Conservation (phyloP, 495 filamentous ascomycete species). For the Aspergillus incahuasiensis region DNA sequence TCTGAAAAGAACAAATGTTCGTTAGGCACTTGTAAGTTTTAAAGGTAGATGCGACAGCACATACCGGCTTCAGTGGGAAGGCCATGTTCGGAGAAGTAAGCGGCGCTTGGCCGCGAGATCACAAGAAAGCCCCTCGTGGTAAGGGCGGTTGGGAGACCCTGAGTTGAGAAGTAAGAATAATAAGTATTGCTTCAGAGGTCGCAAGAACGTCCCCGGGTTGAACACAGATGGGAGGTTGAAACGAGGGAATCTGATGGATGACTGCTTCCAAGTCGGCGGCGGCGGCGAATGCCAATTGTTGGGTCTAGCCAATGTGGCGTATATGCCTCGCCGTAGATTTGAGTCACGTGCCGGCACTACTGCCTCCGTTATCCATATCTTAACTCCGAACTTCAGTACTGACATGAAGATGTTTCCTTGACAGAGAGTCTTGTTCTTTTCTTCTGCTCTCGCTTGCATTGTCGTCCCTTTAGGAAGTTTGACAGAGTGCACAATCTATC, state of each 20-base stretch:
- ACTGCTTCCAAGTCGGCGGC: slow-evolving; percentile 17
- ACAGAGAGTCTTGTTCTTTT: not conserved
- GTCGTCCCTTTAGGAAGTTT: not conserved
- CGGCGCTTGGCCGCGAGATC: slow-evolving; percentile 40
- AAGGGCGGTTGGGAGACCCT: not conserved
- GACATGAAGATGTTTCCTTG: too few relatives aligned
- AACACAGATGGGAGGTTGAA: slow-evolving; percentile 3
- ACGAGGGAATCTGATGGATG: slow-evolving; percentile 12
- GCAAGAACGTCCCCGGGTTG: slow-evolving; percentile 27
- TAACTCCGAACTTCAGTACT: not conserved
- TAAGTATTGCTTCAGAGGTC: slow-evolving; percentile 14
- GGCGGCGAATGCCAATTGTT: slow-evolving; percentile 33
- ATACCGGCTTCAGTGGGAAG: slow-evolving; percentile 44
- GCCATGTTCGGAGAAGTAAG: slow-evolving; percentile 42
- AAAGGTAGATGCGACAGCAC: slow-evolving; percentile 9
- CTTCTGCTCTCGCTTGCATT: not conserved
- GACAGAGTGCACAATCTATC: not conserved
- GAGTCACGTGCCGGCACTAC: not conserved
- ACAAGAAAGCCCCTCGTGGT: slow-evolving; percentile 17
- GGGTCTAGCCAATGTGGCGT: slow-evolving; percentile 26
- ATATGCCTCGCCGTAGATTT: slow-evolving; percentile 18
- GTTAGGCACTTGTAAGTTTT: slow-evolving; percentile 16
- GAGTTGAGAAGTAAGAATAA: slow-evolving; percentile 6
- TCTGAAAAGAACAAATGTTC: slow-evolving; percentile 22
- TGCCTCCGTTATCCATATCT: not conserved